phyloP scores from a whole-genome alignment of 441 rosid genomes.

The Corymbia calophylla region DNA sequence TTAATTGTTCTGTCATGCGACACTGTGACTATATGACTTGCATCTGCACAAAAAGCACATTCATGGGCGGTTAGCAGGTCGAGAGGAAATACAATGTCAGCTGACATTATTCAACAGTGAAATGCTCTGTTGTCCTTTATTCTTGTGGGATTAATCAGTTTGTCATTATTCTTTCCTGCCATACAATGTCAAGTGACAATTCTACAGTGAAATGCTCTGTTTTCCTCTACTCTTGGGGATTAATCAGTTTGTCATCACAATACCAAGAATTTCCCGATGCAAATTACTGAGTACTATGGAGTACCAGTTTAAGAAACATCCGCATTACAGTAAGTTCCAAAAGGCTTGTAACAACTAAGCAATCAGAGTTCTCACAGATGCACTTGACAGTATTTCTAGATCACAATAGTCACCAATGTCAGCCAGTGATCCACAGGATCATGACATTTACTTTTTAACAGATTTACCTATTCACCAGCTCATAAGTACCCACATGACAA shows the following conservation, averaged over 20 bases:
- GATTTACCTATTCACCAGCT: not conserved
- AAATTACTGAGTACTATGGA: not conserved
- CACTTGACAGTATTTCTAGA: not conserved
- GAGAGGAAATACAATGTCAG: not conserved
- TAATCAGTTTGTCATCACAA: not conserved
- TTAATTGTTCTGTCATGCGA: constrained; percentile 16
- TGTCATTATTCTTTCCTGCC: not conserved
- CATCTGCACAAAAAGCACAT: constrained; percentile 6
- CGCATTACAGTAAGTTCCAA: not conserved
- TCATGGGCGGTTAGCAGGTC: not conserved
- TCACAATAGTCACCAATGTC: not conserved
- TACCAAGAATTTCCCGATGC: not conserved
- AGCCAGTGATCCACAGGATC: not conserved
- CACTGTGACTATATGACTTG: constrained; percentile 11
- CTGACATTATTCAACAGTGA: not conserved
- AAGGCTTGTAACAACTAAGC: not conserved
- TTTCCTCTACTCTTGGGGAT: not conserved
- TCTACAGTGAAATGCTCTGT: not conserved
- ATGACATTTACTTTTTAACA: not conserved
- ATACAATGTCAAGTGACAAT: not conserved
- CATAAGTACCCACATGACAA: not conserved
- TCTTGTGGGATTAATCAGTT: not conserved
- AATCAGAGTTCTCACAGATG: not conserved
- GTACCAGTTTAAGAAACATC: not conserved
- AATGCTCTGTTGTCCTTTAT: not conserved